Percentiles rank a stretch among this genome's conserved stretches.
Conservation (phyloP, 148 eudicot genomes). For the Suaeda aralocaspica region DNA sequence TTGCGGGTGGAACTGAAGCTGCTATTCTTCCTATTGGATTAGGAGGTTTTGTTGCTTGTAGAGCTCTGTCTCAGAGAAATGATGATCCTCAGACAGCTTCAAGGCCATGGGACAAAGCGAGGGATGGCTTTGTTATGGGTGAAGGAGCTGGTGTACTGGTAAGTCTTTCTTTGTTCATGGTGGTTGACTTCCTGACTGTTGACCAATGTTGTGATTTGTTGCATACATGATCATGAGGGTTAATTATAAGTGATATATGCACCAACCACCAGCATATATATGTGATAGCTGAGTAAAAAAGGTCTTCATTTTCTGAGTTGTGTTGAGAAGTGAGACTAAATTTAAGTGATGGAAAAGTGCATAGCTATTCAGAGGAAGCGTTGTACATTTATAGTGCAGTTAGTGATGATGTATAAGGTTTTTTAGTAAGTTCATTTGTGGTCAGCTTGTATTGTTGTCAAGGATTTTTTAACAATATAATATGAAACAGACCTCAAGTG, state of each 20-base stretch:
- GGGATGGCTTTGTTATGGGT: conserved; percentile 99
- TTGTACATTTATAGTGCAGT: not conserved
- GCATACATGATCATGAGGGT: not conserved
- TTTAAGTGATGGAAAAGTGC: not conserved
- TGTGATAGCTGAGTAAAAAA: too few species aligned
- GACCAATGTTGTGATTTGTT: not conserved
- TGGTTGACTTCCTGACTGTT: not conserved
- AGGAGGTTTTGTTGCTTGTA: conserved; percentile 97
- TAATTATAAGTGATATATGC: not conserved
- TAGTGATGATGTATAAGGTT: not conserved
- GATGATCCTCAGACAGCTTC: conserved; percentile 94
- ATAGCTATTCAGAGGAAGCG: not conserved
- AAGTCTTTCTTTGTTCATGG: conserved; percentile 13
- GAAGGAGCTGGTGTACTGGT: conserved; percentile 97
- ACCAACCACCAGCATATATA: too few species aligned
- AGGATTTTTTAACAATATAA: not conserved
- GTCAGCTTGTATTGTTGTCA: not conserved
- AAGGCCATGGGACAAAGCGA: conserved; percentile 94
- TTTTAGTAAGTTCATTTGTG: too few species aligned
- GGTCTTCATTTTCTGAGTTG: too few species aligned
- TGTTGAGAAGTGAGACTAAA: not conserved
- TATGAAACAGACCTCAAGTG: too few species aligned
- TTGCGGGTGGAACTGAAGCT: conserved; percentile 98
- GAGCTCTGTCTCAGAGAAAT: conserved; percentile 92
- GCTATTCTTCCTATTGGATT: conserved; percentile 85